These are phyloP conservation scores for Mallotus japonicus DNA, from an alignment of 441 rosid species.

Conservation along the genomic window DNA sequence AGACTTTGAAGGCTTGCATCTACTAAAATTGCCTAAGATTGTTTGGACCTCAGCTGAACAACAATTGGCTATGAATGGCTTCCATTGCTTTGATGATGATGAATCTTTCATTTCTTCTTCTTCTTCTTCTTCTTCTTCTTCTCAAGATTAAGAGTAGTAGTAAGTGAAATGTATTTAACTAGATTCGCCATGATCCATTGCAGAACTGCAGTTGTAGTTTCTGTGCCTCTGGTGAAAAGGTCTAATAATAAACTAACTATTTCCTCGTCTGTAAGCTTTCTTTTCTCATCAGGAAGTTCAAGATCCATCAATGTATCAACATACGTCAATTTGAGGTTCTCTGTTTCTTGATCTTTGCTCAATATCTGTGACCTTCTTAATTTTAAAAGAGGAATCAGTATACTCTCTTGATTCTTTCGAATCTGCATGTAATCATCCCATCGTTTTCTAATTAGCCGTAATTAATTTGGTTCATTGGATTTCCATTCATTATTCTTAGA, in stretches of 20 bases:
- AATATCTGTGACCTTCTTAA: constrained; percentile 10
- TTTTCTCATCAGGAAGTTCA: too few relatives aligned
- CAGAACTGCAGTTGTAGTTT: too few relatives aligned
- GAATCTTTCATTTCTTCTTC: constrained; percentile 37
- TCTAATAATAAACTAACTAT: too few relatives aligned
- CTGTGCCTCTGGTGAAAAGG: too few relatives aligned
- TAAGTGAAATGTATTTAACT: neutral
- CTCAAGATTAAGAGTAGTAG: neutral
- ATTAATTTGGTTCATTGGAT: too few relatives aligned
- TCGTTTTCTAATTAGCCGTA: constrained; percentile 9
- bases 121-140: too few relatives aligned
- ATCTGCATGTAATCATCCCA: constrained; percentile 29
- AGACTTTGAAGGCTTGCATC: constrained; percentile 59
- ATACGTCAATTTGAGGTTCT: constrained; percentile 6
- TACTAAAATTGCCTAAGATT: constrained; percentile 52
- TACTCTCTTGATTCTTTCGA: neutral
- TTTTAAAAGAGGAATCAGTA: constrained; percentile 29
- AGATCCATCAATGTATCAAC: constrained; percentile 23
- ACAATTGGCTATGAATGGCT: constrained; percentile 70
- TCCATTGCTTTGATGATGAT: constrained; percentile 47
- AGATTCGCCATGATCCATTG: too few relatives aligned
- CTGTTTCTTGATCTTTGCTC: constrained; percentile 2
- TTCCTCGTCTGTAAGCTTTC: too few relatives aligned
- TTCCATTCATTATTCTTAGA: too few relatives aligned
- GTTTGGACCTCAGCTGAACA: constrained; percentile 67